Conservation (phyloP, 2,329 filamentous ascomycete species). For the Colletotrichum falcatum region DNA sequence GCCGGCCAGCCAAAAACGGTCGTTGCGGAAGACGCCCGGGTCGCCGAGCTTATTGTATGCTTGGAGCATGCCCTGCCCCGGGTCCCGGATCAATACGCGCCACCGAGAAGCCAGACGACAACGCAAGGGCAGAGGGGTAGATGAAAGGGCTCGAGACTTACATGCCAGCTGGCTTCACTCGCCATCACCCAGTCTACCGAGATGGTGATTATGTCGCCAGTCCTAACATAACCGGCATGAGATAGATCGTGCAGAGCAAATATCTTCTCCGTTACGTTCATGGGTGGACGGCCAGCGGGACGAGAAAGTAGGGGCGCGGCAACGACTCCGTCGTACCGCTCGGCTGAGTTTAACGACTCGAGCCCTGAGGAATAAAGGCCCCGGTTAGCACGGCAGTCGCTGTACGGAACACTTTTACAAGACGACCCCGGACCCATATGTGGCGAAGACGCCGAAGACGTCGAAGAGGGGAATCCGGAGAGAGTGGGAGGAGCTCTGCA, state of each 20-base stretch:
- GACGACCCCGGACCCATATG: no score
- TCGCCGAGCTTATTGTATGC: slow-evolving; percentile 32
- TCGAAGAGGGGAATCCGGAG: no score
- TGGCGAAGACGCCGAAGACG: no score
- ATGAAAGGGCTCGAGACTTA: slow-evolving; percentile 46
- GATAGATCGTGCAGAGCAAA: slow-evolving; percentile 55
- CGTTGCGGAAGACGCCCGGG: slow-evolving; percentile 21
- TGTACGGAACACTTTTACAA: no score
- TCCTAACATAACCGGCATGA: slow-evolving; percentile 48
- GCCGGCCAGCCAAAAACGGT: slow-evolving; percentile 58
- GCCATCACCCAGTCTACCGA: slow-evolving; percentile 61
- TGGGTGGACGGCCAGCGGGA: slow-evolving; percentile 43
- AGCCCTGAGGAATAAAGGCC: slow-evolving; percentile 15
- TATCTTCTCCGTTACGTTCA: slow-evolving; percentile 60
- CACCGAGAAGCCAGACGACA: no score
- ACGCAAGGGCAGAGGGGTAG: neutral
- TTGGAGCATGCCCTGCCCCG: slow-evolving; percentile 30
- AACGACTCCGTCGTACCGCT: slow-evolving; percentile 18
- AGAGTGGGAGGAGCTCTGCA: no score
- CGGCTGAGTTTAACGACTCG: slow-evolving; percentile 24
- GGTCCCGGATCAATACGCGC: no score
- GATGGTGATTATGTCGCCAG: slow-evolving; percentile 56
- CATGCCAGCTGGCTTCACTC: slow-evolving; percentile 56
- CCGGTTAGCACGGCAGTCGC: no score
- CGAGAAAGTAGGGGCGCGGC: slow-evolving; percentile 17